Evolutionary conservation across 163 green algal species (phyloP).

Genomic region (Chloromonas sp.): DNA sequence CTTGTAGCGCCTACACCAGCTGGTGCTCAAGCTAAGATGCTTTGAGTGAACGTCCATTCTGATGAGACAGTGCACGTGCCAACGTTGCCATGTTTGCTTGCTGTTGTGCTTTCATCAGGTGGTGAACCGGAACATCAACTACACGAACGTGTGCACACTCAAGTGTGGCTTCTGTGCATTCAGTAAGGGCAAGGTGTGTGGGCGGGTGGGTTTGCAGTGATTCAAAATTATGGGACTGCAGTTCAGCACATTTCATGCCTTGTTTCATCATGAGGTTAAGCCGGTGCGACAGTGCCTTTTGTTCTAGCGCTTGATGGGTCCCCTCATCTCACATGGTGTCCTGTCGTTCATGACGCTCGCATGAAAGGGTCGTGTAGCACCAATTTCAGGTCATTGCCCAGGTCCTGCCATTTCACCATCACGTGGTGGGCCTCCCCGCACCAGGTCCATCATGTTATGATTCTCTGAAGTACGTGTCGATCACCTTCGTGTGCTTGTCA

Average conservation of each 20-base stretch:
- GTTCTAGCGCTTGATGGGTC: no score
- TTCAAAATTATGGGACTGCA: background rate
- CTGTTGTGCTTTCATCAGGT: background rate
- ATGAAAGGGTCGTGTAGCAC: no score
- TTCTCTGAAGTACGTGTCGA: background rate
- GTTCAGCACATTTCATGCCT: no score
- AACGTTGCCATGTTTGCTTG: background rate
- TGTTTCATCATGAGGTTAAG: no score
- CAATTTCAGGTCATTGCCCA: no score
- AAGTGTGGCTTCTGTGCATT: constrained; percentile 71
- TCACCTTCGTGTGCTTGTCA: background rate
- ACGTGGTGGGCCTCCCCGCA: background rate
- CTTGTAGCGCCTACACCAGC: background rate
- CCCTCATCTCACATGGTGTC: no score
- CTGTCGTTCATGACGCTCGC: no score
- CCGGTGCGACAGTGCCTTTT: no score
- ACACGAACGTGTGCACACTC: constrained; percentile 80
- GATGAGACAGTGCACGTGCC: background rate
- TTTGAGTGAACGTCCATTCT: no score
- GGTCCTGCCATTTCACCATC: background rate
- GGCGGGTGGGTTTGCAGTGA: background rate
- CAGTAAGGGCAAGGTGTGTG: constrained; percentile 51
- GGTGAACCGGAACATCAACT: constrained; percentile 88
- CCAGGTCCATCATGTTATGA: background rate
- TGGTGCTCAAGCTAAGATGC: no score